Evolutionary conservation across 2,329 filamentous ascomycete genomes (phyloP), one percentile per base, ranked within the genome.

Genomic region (Penicillium sp.): DNA sequence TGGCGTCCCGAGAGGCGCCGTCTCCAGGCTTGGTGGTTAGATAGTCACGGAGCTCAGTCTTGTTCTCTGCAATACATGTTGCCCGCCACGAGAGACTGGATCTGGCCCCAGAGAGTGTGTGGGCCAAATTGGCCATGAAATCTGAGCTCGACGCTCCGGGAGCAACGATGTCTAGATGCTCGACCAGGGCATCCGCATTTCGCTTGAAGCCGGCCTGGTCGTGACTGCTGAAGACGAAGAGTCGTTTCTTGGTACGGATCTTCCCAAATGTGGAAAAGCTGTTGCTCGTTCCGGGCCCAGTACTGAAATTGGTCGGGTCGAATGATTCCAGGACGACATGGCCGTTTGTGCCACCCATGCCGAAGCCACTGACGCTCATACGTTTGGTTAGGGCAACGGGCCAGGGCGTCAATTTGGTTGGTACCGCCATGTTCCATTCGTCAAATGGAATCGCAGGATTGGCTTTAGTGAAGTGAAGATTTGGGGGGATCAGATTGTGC

Each of bases 41-140:
- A 68, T 59, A 1, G 58, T 58, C 0, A 34, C 17, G 32, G 13
- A 34, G 32, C 32, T 57, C 61, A 6, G 56, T 63, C 13, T 70
- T 70, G 1, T 34, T 34, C 32, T 34, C 32, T 10, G 32, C 32
- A 34, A 34, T 34, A 34, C 32, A 34, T 34, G 32, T 34, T 34
- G 32, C 32, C 32, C 32, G 32, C 32, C 32, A 34, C 13, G 32
- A 34, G 12, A 34, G 32, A 34, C 32, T 34, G 32, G 32, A 34
- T 34, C n/a, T 34, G 32, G 32, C 13, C 15, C 32, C 32, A 4
- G 32, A 34, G 32, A 34, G 32, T 18, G 32, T 34, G 32, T 34
- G 32, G 32, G 32, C 32, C 32, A 34, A 34, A 34, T 34, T 34
- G 32, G 32, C 32, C 32, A 34, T 34, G 32, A 34, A 34, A 20